Evolutionary conservation across 2,329 filamentous ascomycete species (phyloP), one percentile per base, ranked within the genome.

Genomic region (Nemania abortiva): DNA sequence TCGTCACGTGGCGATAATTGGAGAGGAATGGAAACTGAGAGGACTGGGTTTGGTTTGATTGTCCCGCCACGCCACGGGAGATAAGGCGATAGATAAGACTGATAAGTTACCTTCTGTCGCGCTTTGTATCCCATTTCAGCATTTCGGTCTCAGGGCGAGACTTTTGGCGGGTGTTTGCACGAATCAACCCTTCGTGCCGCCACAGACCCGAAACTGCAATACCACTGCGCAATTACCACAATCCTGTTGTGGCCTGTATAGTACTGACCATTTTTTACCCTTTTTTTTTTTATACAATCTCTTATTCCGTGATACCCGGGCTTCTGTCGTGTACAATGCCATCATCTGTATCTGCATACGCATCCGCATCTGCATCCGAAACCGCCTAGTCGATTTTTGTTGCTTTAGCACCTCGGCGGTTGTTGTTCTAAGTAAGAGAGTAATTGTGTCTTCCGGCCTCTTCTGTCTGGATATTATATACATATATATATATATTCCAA

Each of bases 71-170:
- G 18, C 61, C 53, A 57, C 15, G 20, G 20, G n/a, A 45, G 60
- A 63, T 63, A 63, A 63, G 22, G 11, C 50, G 59, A 68, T 68
- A 63, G 59, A 68, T 68, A 63, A 68, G 45, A 45, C 45, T 39
- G 37, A 49, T 45, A 57, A 62, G 37, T 49, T 60, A 20, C 34
- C 34, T 29, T 7, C 22, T 22, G 24, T 53, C 24, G 49, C 24
- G 20, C 22, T 29, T 29, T 29, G 24, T 53, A 6, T n/a, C 24
- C 24, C 24, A 27, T 27, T 27, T 5, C 24, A 27, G 15, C 56
- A 42, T 18, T 24, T 13, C 47, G 9, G 49, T 53, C 57, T 60
- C 45, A 50, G 45, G 18, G 13, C 42, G 10, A 59, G 27, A 49
- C 45, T 47, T 37, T 37, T 37, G 34, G 34, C 34, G 3, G 34